These are phyloP conservation scores for Penicillium sp. DNA, from an alignment of 2,329 filamentous ascomycete species.

Conservation along the genomic window DNA sequence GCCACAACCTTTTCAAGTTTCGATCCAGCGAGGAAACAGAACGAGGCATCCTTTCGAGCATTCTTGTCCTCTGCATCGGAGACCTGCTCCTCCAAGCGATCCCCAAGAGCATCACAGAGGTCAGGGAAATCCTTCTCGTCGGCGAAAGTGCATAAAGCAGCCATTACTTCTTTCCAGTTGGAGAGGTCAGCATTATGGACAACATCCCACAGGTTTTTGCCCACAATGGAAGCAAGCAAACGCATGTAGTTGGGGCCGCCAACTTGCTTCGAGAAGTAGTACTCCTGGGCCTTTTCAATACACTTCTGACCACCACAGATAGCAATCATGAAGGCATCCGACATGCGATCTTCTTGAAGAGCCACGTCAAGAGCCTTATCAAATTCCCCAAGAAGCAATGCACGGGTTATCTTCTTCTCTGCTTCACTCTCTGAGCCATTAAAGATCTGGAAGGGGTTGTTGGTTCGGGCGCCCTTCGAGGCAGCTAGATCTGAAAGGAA, in stretches of 20 bases:
- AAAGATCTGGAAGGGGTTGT: constrained; percentile 89
- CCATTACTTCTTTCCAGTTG: constrained; percentile 97
- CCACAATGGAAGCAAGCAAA: constrained; percentile 81
- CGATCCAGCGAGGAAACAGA: constrained; percentile 92
- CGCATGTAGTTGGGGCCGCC: constrained; percentile 87
- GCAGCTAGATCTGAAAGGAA: constrained; percentile 81
- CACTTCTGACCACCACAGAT: constrained; percentile 92
- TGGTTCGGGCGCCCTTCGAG: constrained; percentile 85
- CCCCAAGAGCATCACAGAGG: constrained; percentile 88
- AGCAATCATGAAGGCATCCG: constrained; percentile 95
- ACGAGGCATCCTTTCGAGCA: constrained; percentile 78
- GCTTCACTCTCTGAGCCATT: constrained; percentile 74
- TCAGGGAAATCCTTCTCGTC: constrained; percentile 87
- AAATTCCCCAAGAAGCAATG: constrained; percentile 85
- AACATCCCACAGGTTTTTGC: constrained; percentile 96
- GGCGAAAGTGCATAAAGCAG: constrained; percentile 89
- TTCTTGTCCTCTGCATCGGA: constrained; percentile 50
- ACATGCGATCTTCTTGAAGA: constrained; percentile 79
- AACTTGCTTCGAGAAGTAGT: constrained; percentile 78
- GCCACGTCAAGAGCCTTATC: constrained; percentile 84
- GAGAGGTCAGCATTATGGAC: constrained; percentile 90
- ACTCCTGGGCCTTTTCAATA: constrained; percentile 85
- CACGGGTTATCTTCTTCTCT: constrained; percentile 80
- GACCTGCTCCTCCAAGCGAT: constrained; percentile 70
- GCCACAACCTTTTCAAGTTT: constrained; percentile 95